phyloP scores from a whole-genome alignment of 805 yeast species.

The Wickerhamomyces mucosus region DNA sequence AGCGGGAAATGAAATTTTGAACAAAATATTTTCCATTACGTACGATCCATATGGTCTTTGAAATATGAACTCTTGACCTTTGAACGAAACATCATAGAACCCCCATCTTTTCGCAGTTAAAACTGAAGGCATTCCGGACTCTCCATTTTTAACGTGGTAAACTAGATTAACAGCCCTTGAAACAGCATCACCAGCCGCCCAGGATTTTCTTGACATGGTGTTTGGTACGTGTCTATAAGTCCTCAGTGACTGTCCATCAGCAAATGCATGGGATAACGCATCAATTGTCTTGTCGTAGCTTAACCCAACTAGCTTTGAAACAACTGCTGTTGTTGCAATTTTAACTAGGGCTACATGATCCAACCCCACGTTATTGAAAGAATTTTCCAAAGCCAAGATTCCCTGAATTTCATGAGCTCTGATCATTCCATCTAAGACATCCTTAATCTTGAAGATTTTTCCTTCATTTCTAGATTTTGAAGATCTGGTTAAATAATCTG shows the following conservation, averaged over 20 bases:
- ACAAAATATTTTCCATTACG: constrained; percentile 54
- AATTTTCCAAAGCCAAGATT: constrained; percentile 46
- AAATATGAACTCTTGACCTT: constrained; percentile 41
- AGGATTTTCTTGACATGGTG: constrained; percentile 52
- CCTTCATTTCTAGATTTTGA: constrained; percentile 33
- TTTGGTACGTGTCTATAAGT: constrained; percentile 59
- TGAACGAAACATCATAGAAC: constrained; percentile 51
- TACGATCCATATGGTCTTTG: constrained; percentile 46
- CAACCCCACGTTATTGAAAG: constrained; percentile 48
- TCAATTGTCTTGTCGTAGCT: constrained; percentile 40
- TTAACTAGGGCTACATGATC: constrained; percentile 53
- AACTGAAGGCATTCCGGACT: constrained; percentile 48
- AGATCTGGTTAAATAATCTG: constrained; percentile 43
- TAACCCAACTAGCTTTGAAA: constrained; percentile 43
- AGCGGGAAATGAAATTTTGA: constrained; percentile 56
- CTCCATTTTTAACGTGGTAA: constrained; percentile 41
- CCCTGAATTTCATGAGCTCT: constrained; percentile 61
- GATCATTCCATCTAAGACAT: constrained; percentile 47
- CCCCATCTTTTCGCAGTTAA: constrained; percentile 54
- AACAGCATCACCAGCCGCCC: constrained; percentile 63
- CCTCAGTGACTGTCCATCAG: constrained; percentile 49
- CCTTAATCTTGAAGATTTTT: constrained; percentile 34
- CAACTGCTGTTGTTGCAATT: constrained; percentile 53
- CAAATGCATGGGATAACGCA: constrained; percentile 51
- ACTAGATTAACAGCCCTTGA: constrained; percentile 50